These are phyloP conservation scores for Phytopythium ostracodes DNA, from an alignment of 352 stramenopile genomes.

Conservation along the genomic window DNA sequence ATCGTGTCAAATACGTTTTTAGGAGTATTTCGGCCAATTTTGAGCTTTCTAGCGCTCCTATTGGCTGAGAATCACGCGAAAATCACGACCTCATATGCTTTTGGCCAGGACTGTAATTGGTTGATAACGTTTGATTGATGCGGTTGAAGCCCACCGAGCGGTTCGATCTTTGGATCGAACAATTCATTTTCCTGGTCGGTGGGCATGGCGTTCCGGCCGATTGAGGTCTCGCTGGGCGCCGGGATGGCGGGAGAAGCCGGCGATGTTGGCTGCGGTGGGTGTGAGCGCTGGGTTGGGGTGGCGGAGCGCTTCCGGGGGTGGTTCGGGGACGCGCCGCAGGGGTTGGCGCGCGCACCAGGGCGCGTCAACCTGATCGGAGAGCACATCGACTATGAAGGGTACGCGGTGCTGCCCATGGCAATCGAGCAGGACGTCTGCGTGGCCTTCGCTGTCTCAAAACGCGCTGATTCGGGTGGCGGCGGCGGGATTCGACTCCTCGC, in stretches of 20 bases:
- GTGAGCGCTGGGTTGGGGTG: slow-evolving; percentile 4
- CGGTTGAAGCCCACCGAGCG: too few species aligned
- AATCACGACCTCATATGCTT: too few species aligned
- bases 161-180: too few species aligned
- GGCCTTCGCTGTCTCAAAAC: slow-evolving; percentile 22
- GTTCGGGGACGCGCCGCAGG: slow-evolving; percentile 25
- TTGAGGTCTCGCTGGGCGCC: not conserved
- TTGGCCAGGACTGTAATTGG: too few species aligned
- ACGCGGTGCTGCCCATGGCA: slow-evolving; percentile 81
- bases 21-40: too few species aligned
- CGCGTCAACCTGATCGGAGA: slow-evolving; percentile 87
- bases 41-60: too few species aligned
- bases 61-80: too few species aligned
- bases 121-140: too few species aligned
- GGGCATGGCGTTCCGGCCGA: slow-evolving; percentile 11
- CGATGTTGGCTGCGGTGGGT: not conserved
- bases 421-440: slow-evolving; percentile 58
- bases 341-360: slow-evolving; percentile 54
- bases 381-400: slow-evolving; percentile 87
- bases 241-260: not conserved
- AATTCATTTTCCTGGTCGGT: not conserved
- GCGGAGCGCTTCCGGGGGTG: slow-evolving; percentile 20
- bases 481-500: slow-evolving; percentile 8
- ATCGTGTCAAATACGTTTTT: too few species aligned
- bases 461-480: not conserved